Evolutionary conservation across 2,329 filamentous ascomycete genomes (phyloP).

Genomic region (Penicillium sp.): DNA sequence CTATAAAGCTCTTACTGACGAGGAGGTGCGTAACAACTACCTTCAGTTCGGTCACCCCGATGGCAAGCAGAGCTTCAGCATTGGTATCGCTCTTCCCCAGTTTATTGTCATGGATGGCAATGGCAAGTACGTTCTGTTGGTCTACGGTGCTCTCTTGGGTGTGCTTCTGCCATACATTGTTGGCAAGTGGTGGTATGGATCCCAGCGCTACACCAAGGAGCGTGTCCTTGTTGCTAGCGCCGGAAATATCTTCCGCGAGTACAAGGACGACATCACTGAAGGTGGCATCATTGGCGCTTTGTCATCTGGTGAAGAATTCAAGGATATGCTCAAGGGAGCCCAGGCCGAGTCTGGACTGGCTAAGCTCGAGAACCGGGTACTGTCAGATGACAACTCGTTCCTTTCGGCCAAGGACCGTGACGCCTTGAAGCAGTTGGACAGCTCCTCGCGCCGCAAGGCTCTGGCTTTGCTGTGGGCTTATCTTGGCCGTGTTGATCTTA

Average conservation of each 20-base stretch:
- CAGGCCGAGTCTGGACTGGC: slow-evolving; percentile 78
- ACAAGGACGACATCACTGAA: slow-evolving; percentile 79
- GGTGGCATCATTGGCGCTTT: slow-evolving; percentile 78
- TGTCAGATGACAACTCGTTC: slow-evolving; percentile 60
- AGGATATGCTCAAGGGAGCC: slow-evolving; percentile 71
- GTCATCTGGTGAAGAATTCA: slow-evolving; percentile 84
- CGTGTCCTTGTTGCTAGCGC: slow-evolving; percentile 90
- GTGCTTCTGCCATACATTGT: slow-evolving; percentile 90
- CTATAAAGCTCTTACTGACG: slow-evolving; percentile 96
- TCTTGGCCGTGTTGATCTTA: slow-evolving; percentile 81
- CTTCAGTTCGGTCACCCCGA: slow-evolving; percentile 95
- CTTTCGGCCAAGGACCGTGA: slow-evolving; percentile 74
- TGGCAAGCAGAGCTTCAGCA: slow-evolving; percentile 97
- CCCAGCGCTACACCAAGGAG: slow-evolving; percentile 89
- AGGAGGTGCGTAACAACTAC: slow-evolving; percentile 96
- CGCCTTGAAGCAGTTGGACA: slow-evolving; percentile 77
- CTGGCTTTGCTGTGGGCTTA: slow-evolving; percentile 94
- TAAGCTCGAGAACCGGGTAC: slow-evolving; percentile 79
- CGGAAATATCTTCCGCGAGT: slow-evolving; percentile 91
- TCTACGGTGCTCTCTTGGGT: slow-evolving; percentile 86
- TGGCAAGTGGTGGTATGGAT: slow-evolving; percentile 98
- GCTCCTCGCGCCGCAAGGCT: slow-evolving; percentile 78
- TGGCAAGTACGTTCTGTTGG: slow-evolving; percentile 89
- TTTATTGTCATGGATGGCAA: slow-evolving; percentile 92
- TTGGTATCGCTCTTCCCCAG: slow-evolving; percentile 92